Evolutionary conservation across 106 monocot genomes (phyloP).

Genomic region (Cymbidium sinense): DNA sequence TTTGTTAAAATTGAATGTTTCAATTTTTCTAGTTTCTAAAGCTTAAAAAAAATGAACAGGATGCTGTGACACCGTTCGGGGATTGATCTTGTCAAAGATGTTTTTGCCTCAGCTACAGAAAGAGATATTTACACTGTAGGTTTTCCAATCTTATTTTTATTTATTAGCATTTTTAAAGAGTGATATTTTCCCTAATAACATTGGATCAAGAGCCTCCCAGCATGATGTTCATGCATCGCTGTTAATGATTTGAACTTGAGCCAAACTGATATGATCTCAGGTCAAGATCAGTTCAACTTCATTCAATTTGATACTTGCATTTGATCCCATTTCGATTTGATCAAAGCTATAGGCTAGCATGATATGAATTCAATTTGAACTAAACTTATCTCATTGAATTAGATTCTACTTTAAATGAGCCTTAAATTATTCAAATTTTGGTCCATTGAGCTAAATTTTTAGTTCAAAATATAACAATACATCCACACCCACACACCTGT

Average conservation of each 20-base stretch:
- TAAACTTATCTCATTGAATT: not conserved
- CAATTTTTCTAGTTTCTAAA: not conserved
- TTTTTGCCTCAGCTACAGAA: slow-evolving; percentile 96
- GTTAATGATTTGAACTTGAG: not conserved
- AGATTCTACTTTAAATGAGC: no score
- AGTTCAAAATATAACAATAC: no score
- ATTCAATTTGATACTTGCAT: no score
- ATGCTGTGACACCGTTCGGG: slow-evolving; percentile 89
- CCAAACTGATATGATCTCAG: not conserved
- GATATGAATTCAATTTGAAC: not conserved
- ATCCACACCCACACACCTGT: no score
- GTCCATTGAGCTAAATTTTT: no score
- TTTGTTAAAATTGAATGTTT: not conserved
- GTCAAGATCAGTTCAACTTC: not conserved
- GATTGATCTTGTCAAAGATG: slow-evolving; percentile 93
- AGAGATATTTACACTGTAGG: slow-evolving; percentile 96
- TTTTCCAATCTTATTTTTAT: not conserved
- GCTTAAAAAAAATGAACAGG: slow-evolving; percentile 33
- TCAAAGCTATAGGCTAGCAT: not conserved
- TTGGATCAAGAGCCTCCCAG: not conserved
- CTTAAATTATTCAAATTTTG: no score
- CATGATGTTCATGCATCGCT: not conserved
- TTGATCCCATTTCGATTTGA: no score
- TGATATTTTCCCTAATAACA: not conserved
- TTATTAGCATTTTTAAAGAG: not conserved